Base-by-base conservation (phyloP, 2,329 filamentous ascomycete genomes). In the Dendryphion nanum region DNA sequence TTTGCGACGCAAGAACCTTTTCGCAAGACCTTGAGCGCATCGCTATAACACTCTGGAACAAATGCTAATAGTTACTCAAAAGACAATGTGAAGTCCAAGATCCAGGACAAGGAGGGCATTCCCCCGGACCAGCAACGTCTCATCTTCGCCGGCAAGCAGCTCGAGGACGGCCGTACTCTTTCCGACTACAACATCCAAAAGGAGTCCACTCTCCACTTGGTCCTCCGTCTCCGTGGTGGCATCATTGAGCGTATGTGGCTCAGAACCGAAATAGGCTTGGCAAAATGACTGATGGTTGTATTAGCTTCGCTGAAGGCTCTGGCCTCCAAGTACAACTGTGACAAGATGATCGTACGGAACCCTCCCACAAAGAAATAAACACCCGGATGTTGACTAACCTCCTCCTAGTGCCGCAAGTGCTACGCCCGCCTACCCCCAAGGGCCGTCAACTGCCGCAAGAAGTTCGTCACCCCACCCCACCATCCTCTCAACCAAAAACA, bases 291-390 rank as follows among this genome's bases (percentile, higher is more conserved):
- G n/a, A n/a, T n/a, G n/a, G n/a, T n/a, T n/a, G n/a, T n/a, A n/a
- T n/a, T n/a, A n/a, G 93, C 93, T 65, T 96, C 90, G 66, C 85
- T 97, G 67, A 97, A 97, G 85, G 91, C 89, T 61, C 85, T 97
- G 55, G 91, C 91, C 70, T 90, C 85, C 80, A 96, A 96, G 83
- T 97, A 94, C 84, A 97, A 98, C 86, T 97, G 91, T 86, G 93
- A 97, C 62, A 96, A 96, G 86, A 91, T 91, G 86, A 95, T 97
- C 77, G 97, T 93, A 89, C 91, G 93, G 82, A 97, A 98, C 23
- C n/a, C n/a, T 8, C 23, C 10, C 23, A 8, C 23, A n/a, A 31
- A 13, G 29, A 31, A 12, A 33, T 12, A 14, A 19, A 33, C 14
- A 10, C 7, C 31, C 15, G 49, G n/a, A n/a, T n/a, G n/a, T n/a